Evolutionary conservation across 2,329 filamentous ascomycete genomes (phyloP), one percentile per base, ranked within the genome.

Genomic region (Microcyclospora tardicrescens): DNA sequence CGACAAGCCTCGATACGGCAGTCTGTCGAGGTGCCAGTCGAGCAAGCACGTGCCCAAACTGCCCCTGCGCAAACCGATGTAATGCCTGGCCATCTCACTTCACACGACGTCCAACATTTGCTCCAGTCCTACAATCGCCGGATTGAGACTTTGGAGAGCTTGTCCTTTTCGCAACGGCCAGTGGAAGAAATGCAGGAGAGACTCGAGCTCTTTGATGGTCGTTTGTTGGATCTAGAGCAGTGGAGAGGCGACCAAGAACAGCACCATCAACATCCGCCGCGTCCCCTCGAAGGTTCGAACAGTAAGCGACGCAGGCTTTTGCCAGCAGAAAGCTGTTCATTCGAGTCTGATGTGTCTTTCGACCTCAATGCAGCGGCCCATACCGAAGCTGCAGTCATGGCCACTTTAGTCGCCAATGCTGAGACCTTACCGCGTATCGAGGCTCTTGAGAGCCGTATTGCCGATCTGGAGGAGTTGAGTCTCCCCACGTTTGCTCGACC

Each of bases 121-220:
- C 44, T 59, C 9, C 50, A 50, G 16, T 50, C 53, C 31, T 55
- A 52, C 29, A 75, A 75, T 29, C 67, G 72, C 37, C 76, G 83
- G 2, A 58, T 89, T 10, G 78, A 83, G 35, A 64, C 67, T 39
- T 65, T 87, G 5, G 83, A 89, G 58, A 82, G 71, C 36, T 66
- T 72, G 1, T 85, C 80, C 0, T 83, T 85, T 51, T 75, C 75
- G 16, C 68, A 73, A 33, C 67, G 70, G 13, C 70, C 71, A n/a
- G 71, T 81, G 35, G 81, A 85, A 15, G 78, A 82, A 29, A 73
- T 82, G 35, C 65, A 77, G 13, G 79, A 84, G 14, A 75, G 72
- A 38, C 71, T 82, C 49, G 81, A 85, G 28, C 62, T 74, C 35
- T 57, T 74, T 33, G 82, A 86, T 46, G 67, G 77, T 8, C 73